phyloP scores from a whole-genome alignment of 1,284 basidiomycete genomes.

The Ganoderma boninense region DNA sequence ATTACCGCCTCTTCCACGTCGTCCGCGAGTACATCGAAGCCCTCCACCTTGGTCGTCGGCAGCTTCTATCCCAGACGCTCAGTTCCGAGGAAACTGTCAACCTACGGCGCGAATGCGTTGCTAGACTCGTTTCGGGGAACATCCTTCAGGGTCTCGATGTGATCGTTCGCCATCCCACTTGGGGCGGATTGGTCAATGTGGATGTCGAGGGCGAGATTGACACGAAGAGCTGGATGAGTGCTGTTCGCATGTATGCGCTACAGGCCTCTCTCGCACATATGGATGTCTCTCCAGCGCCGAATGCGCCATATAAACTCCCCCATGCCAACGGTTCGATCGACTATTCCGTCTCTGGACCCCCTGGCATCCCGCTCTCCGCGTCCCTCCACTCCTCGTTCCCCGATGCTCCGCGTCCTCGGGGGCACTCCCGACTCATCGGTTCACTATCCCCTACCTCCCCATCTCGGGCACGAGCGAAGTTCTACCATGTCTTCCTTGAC shows the following conservation, averaged over 20 bases:
- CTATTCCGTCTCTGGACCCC: conserved; percentile 45
- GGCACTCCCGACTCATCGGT: conserved; percentile 57
- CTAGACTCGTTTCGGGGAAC: conserved; percentile 89
- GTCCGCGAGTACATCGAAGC: conserved; percentile 93
- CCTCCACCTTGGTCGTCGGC: conserved; percentile 88
- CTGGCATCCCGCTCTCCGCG: conserved; percentile 65
- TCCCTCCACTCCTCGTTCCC: conserved; percentile 67
- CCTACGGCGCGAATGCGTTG: conserved; percentile 88
- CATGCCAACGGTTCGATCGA: conserved; percentile 41
- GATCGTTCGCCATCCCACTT: conserved; percentile 93
- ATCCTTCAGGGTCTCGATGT: conserved; percentile 93
- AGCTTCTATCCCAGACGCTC: conserved; percentile 89
- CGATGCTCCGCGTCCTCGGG: conserved; percentile 56
- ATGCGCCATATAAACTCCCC: conserved; percentile 36
- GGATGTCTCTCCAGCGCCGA: conserved; percentile 55
- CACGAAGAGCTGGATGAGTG: conserved; percentile 82
- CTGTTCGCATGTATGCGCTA: conserved; percentile 89
- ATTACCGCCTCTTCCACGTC: conserved; percentile 90
- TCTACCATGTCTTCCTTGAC: conserved; percentile 91
- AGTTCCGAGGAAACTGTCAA: conserved; percentile 88
- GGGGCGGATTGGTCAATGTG: conserved; percentile 88
- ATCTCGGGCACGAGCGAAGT: conserved; percentile 63
- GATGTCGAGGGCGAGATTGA: conserved; percentile 84
- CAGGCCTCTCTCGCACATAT: conserved; percentile 87
- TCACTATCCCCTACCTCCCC: conserved; percentile 47